Evolutionary conservation across 2,329 filamentous ascomycete genomes (phyloP).

Genomic region (Microcyclospora pomicola): DNA sequence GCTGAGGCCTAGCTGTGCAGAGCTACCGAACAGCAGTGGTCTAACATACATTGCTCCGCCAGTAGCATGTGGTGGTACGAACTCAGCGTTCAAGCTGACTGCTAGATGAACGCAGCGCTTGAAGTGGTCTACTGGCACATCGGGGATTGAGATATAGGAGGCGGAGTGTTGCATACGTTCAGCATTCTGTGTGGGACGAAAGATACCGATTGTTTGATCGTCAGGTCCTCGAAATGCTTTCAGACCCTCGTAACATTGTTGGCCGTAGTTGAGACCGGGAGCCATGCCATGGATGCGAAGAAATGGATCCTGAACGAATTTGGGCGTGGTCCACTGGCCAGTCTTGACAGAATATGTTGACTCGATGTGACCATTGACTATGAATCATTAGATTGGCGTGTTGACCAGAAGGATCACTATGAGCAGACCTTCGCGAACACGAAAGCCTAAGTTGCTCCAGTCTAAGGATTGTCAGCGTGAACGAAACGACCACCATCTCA

Average conservation of each 20-base stretch:
- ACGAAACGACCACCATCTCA: neutral
- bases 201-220: constrained; percentile 61
- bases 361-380: constrained; percentile 90
- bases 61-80: constrained; percentile 76
- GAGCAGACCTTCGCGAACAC: constrained; percentile 67
- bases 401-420: neutral
- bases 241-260: constrained; percentile 96
- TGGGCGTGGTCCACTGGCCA: constrained; percentile 61
- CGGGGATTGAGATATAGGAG: constrained; percentile 68
- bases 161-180: constrained; percentile 72
- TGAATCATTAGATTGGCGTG: neutral
- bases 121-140: constrained; percentile 64
- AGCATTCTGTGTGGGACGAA: constrained; percentile 78
- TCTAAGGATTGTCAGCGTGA: constrained; percentile 36
- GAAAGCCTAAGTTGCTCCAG: constrained; percentile 89
- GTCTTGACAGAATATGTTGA: constrained; percentile 65
- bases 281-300: constrained; percentile 90
- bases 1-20: constrained; percentile 71
- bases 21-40: constrained; percentile 74
- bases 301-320: constrained; percentile 70
- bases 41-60: constrained; percentile 88
- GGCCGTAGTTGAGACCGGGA: constrained; percentile 88
- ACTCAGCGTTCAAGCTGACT: constrained; percentile 78
- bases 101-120: constrained; percentile 62
- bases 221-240: constrained; percentile 79